These are phyloP conservation scores for Telopea speciosissima DNA, from an alignment of 177 flowering plant species.

Conservation along the genomic window DNA sequence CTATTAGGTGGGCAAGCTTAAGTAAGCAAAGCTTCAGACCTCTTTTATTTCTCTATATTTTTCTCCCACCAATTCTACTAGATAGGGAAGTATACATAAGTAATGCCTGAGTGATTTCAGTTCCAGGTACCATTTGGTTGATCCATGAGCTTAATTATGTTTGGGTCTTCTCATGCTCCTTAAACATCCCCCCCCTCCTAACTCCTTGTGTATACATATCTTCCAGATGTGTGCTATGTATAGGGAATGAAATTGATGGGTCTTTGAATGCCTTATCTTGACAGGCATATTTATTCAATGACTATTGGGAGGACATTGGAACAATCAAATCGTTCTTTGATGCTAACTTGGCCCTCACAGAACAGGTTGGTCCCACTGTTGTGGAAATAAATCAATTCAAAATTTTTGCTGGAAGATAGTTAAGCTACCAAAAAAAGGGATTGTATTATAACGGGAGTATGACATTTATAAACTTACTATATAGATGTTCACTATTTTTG, in stretches of 20 bases:
- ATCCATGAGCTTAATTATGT: neutral
- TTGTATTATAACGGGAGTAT: too few species aligned
- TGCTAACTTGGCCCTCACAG: constrained; percentile 77
- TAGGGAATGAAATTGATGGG: neutral
- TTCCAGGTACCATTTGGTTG: neutral
- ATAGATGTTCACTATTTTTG: neutral
- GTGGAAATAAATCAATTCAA: neutral
- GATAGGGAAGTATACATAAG: neutral
- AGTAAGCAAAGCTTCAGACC: neutral
- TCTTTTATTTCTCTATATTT: too few species aligned
- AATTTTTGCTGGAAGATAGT: too few species aligned
- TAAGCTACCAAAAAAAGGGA: too few species aligned
- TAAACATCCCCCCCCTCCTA: too few species aligned
- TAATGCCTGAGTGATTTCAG: neutral
- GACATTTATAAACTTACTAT: too few species aligned
- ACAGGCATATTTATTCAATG: constrained; percentile 79
- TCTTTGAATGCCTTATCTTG: constrained; percentile 1
- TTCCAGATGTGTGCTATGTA: neutral
- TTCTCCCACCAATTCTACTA: neutral
- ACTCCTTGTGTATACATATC: too few species aligned
- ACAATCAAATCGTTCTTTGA: constrained; percentile 72
- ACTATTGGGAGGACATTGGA: constrained; percentile 92
- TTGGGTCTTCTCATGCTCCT: too few species aligned
- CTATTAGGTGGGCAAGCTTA: neutral
- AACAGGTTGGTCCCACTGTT: constrained; percentile 43